Percentiles rank a stretch among this genome's conserved stretches.
Conservation (phyloP, 805 yeast genomes). For the Saccharomyces cerevisiae region DNA sequence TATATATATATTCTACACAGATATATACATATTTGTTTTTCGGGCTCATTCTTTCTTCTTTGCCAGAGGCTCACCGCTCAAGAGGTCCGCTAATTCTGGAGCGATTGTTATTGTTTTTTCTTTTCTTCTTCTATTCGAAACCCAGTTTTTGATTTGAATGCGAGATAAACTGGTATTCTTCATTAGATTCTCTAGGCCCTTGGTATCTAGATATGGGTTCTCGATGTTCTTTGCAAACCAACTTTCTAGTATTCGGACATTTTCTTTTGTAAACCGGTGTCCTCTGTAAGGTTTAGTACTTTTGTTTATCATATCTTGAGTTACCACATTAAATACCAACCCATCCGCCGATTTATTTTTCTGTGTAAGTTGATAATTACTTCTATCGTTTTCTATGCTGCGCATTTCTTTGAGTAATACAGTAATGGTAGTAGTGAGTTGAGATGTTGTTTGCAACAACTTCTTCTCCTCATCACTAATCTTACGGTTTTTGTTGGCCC, state of each 20-base stretch:
- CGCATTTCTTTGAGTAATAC: neutral
- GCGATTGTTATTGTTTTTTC: constrained; percentile 11
- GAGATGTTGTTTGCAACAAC: constrained; percentile 6
- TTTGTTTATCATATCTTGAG: constrained; percentile 11
- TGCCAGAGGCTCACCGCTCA: neutral
- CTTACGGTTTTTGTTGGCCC: neutral
- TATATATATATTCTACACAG: neutral
- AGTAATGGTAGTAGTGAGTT: constrained; percentile 7
- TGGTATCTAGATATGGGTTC: constrained; percentile 15
- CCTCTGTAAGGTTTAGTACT: constrained; percentile 13
- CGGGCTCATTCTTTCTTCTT: neutral
- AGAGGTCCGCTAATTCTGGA: constrained; percentile 6
- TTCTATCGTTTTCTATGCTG: neutral
- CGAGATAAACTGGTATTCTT: constrained; percentile 12
- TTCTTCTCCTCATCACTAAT: constrained; percentile 5
- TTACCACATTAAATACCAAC: constrained; percentile 10
- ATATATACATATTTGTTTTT: neutral
- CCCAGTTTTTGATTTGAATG: constrained; percentile 23
- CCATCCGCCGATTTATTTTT: neutral
- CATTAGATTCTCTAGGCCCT: constrained; percentile 5
- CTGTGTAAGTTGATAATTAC: neutral
- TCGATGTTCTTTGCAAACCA: constrained; percentile 13
- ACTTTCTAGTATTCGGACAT: constrained; percentile 8
- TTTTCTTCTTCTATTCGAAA: constrained; percentile 23
- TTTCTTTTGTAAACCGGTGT: constrained; percentile 14